phyloP scores from a whole-genome alignment of 2,329 filamentous ascomycete species.

The Hymenoscyphus albidus region DNA sequence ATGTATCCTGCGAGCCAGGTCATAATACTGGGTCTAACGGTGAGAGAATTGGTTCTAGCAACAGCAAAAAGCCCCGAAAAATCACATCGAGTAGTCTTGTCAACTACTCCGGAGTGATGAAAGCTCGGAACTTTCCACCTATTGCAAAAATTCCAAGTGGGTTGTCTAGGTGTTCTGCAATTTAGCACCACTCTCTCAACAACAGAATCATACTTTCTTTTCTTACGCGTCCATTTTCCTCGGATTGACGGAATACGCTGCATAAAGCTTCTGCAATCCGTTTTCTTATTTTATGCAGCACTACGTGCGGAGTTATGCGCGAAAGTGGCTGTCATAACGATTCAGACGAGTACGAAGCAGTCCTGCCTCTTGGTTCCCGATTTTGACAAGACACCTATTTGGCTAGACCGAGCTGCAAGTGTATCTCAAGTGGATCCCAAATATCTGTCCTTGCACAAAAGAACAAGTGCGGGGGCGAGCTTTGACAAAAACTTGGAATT shows the following conservation, averaged over 20 bases:
- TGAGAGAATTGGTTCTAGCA: conserved; percentile 1
- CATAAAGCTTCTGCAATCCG: conserved; percentile 10
- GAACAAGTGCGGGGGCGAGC: neutral
- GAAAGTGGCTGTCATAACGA: conserved; percentile 6
- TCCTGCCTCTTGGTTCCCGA: neutral
- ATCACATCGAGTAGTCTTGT: neutral
- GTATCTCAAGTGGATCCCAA: conserved; percentile 1
- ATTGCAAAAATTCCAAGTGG: neutral
- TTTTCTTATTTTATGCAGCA: conserved; percentile 4
- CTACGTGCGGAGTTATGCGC: conserved; percentile 6
- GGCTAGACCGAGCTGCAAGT: conserved; percentile 1
- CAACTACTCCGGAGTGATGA: neutral
- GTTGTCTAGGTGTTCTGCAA: neutral
- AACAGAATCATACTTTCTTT: neutral
- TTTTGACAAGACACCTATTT: neutral
- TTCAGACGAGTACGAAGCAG: neutral
- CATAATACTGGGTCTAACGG: conserved; percentile 7
- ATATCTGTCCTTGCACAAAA: neutral
- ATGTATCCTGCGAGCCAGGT: conserved; percentile 10
- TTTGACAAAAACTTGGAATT: neutral
- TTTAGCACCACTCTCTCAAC: neutral
- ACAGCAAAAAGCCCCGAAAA: neutral
- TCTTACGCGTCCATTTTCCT: neutral
- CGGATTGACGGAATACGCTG: neutral
- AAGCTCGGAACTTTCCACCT: neutral